Evolutionary conservation across 1,284 basidiomycete species (phyloP).

Genomic region (Boletus semigastroideus): DNA sequence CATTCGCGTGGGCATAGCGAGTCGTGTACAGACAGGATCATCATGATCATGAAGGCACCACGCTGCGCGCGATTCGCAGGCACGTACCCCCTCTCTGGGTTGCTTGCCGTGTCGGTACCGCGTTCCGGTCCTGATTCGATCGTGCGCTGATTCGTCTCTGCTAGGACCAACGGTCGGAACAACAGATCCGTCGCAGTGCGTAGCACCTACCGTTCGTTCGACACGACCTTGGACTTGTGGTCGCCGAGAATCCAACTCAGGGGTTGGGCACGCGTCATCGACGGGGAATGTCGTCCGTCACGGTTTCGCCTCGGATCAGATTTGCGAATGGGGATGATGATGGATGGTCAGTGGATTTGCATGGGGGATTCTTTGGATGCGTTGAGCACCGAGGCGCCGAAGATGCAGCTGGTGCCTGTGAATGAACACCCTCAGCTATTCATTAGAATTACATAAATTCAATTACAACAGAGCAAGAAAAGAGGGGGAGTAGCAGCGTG

Average conservation of each 20-base stretch:
- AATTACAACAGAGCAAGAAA: constrained; percentile 1
- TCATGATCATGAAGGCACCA: no score
- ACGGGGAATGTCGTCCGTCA: constrained; percentile 1
- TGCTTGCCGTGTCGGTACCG: background rate
- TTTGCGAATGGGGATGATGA: constrained; percentile 10
- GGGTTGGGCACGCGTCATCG: background rate
- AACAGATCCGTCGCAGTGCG: background rate
- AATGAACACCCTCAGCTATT: background rate
- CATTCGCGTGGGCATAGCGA: no score
- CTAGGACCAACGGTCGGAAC: no score
- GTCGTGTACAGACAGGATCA: no score
- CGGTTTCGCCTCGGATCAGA: constrained; percentile 24
- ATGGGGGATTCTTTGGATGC: constrained; percentile 6
- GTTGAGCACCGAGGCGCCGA: background rate
- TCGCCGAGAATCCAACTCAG: constrained; percentile 12
- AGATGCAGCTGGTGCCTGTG: background rate
- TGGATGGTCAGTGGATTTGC: constrained; percentile 24
- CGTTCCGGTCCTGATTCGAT: background rate
- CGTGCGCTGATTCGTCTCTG: no score
- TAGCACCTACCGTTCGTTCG: no score
- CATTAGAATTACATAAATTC: background rate
- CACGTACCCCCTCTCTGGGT: no score
- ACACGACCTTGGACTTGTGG: no score
- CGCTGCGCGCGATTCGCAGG: no score
- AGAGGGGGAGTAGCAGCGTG: background rate